These are phyloP conservation scores for Dissophora ornata DNA, from an alignment of 192 early-diverging fungal genomes.

Conservation along the genomic window DNA sequence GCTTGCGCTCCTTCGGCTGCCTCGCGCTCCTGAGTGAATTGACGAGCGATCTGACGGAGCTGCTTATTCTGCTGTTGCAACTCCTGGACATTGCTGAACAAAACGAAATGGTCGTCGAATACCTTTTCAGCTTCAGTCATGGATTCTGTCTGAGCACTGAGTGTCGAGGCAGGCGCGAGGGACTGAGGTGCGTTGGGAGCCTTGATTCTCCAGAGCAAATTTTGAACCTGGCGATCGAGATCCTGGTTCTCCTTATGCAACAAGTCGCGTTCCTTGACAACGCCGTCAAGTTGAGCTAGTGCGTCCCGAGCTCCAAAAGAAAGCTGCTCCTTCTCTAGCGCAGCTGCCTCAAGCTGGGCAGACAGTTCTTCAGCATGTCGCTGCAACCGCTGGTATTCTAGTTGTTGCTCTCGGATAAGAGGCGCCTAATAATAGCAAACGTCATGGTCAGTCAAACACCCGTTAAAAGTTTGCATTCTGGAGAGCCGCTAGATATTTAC, in stretches of 20 bases:
- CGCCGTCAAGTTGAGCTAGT: slow-evolving; percentile 49
- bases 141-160: slow-evolving; percentile 4
- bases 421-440: slow-evolving; percentile 58
- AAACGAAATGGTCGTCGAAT: slow-evolving; percentile 64
- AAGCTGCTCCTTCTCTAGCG: slow-evolving; percentile 52
- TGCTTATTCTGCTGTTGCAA: slow-evolving; percentile 72
- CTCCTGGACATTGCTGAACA: slow-evolving; percentile 62
- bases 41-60: slow-evolving; percentile 68
- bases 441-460: not conserved
- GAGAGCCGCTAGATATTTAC: not conserved
- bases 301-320: slow-evolving; percentile 36
- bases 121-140: slow-evolving; percentile 59
- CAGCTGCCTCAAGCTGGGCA: slow-evolving; percentile 56
- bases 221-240: slow-evolving; percentile 64
- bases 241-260: slow-evolving; percentile 69
- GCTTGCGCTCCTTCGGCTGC: slow-evolving; percentile 55
- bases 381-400: slow-evolving; percentile 63
- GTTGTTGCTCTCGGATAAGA: slow-evolving; percentile 67
- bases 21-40: slow-evolving; percentile 63
- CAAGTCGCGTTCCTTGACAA: slow-evolving; percentile 58
- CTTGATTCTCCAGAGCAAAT: slow-evolving; percentile 64
- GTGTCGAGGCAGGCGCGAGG: slow-evolving; percentile 51
- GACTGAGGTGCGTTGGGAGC: slow-evolving; percentile 61
- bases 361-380: slow-evolving; percentile 64
- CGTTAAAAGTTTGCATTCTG: not conserved